Evolutionary conservation across 495 filamentous ascomycete species (phyloP).

Genomic region (Penicillium parvum): DNA sequence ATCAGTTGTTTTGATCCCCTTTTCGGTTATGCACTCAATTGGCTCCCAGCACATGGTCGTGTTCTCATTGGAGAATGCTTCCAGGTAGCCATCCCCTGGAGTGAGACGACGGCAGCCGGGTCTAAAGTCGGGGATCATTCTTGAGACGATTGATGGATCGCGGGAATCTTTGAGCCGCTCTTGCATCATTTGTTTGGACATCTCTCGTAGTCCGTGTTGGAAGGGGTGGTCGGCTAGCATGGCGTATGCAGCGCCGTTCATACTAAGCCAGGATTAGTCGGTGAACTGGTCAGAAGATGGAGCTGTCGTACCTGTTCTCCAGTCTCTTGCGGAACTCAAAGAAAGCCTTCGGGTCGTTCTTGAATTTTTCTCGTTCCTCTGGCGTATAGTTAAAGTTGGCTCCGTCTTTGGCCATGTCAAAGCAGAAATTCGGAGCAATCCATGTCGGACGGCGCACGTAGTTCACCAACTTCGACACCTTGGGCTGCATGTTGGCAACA

Average conservation of each 20-base stretch:
- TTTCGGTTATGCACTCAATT: constrained; percentile 31
- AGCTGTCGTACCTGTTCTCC: too few relatives aligned
- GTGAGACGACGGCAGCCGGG: constrained; percentile 48
- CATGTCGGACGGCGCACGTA: constrained; percentile 28
- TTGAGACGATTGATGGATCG: constrained; percentile 31
- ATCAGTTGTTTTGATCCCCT: constrained; percentile 39
- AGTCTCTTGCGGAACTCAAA: too few relatives aligned
- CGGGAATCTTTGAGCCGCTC: constrained; percentile 30
- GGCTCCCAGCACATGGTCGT: constrained; percentile 21
- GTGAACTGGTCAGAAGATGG: too few relatives aligned
- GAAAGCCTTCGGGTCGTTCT: too few relatives aligned
- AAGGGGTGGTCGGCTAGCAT: too few relatives aligned
- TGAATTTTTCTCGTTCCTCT: too few relatives aligned
- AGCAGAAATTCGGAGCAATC: constrained; percentile 29
- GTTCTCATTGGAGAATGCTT: constrained; percentile 34
- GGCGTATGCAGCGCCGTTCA: too few relatives aligned
- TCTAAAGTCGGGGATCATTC: constrained; percentile 44
- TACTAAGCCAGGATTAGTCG: too few relatives aligned
- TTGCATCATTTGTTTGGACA: constrained; percentile 31
- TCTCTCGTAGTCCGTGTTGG: too few relatives aligned
- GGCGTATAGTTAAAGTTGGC: constrained; percentile 26
- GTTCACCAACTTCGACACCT: constrained; percentile 16
- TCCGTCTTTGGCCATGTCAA: constrained; percentile 16
- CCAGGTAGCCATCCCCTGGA: constrained; percentile 41
- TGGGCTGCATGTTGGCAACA: constrained; percentile 43